Evolutionary conservation across 495 filamentous ascomycete species (phyloP), one percentile per base, ranked within the genome.

Genomic region (Thozetella sp.): DNA sequence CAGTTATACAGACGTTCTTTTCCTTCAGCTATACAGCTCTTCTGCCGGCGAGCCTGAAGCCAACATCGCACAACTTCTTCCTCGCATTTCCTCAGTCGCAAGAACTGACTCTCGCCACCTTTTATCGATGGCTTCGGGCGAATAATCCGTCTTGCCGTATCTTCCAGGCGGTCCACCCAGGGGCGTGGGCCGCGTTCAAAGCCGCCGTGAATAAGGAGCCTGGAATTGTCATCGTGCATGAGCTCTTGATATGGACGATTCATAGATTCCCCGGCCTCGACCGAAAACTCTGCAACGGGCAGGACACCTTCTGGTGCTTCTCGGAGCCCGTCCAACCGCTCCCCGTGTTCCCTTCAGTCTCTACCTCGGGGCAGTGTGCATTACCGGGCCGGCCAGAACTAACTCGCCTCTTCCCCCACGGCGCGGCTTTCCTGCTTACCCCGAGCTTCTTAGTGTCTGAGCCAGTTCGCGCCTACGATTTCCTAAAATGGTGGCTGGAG

Each of bases 391-490:
- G 67, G n/a, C 61, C 76, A 4, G 67, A 63, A 17, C 51, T 82
- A n/a, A 76, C 68, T 1, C 79, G 83, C 1, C 64, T 91, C 2
- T 89, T 92, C 53, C 83, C 84, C 6, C 66, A 73, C 24, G 86
- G 88, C 3, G 70, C 73, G 3, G 84, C 78, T 0, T 80, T 88
- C 22, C 68, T 92, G 0, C 63, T 93, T 3, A 88, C 88, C 0
- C 86, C 89, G 34, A 88, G 87, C 56, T 80, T 89, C 46, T 71
- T 86, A 40, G 61, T 85, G 56, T 73, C 74, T 0, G 80, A 87
- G 22, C 80, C 84, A 0, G 64, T 74, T 2, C 78, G 71, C 43
- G 74, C 85, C 2, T 66, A 75, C 12, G 68, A 80, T 3, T 74
- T 90, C n/a, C 60, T 91, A 3, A 66, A 71, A 1, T 90, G 86